These are phyloP conservation scores for Boletus pseudopeckii DNA, from an alignment of 768 basidiomycete genomes.

Conservation along the genomic window DNA sequence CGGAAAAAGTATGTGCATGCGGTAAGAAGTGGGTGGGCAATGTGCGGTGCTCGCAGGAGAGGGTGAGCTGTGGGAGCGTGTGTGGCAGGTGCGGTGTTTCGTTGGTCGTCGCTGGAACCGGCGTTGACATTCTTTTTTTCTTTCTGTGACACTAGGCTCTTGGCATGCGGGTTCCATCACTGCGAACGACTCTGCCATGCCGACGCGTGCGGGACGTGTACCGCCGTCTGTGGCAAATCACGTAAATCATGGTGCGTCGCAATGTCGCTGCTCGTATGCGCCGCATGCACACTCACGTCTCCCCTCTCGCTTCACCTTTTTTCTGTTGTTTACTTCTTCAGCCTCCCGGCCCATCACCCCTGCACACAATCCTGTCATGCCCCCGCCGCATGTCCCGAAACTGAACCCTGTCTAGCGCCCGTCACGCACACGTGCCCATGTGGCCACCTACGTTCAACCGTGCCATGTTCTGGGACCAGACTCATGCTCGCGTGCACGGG, in stretches of 20 bases:
- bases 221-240: slow-evolving; percentile 77
- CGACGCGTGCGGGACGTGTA: slow-evolving; percentile 77
- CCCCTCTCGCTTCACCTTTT: not conserved
- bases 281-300: not conserved
- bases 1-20: slow-evolving; percentile 80
- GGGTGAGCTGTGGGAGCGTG: slow-evolving; percentile 74
- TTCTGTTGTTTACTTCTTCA: slow-evolving; percentile 20
- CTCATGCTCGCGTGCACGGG: slow-evolving; percentile 68
- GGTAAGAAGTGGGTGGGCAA: slow-evolving; percentile 81
- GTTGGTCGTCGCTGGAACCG: not conserved
- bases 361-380: slow-evolving; percentile 84
- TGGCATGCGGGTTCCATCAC: slow-evolving; percentile 85
- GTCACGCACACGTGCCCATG: slow-evolving; percentile 78
- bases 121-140: not conserved
- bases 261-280: not conserved
- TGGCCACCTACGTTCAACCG: slow-evolving; percentile 71
- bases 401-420: slow-evolving; percentile 66
- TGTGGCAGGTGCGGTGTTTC: slow-evolving; percentile 70
- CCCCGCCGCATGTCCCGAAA: slow-evolving; percentile 79
- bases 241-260: slow-evolving; percentile 72
- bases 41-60: slow-evolving; percentile 76
- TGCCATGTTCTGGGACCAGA: slow-evolving; percentile 56
- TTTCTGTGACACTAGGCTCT: slow-evolving; percentile 39
- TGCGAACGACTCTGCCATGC: slow-evolving; percentile 83
- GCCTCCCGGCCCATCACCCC: slow-evolving; percentile 68